Conservation (phyloP, 495 filamentous ascomycete genomes). For the Cladorrhinum samala region DNA sequence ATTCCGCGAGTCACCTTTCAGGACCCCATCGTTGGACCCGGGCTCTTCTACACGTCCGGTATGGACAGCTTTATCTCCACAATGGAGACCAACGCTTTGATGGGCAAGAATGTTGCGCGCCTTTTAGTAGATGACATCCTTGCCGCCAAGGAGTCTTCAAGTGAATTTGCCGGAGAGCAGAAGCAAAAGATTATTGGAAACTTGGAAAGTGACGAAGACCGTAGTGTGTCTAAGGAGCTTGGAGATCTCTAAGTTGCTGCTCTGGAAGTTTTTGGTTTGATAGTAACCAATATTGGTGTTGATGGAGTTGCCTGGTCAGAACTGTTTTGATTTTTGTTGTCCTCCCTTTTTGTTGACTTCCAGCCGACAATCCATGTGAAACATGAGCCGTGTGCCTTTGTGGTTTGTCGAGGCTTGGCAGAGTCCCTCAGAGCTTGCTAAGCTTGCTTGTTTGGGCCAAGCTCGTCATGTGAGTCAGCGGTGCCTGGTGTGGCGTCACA, state of each 20-base stretch:
- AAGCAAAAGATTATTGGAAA: not conserved
- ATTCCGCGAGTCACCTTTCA: conserved; percentile 84
- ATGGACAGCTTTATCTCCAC: conserved; percentile 95
- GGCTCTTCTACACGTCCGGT: conserved; percentile 84
- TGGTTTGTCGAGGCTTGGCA: not conserved
- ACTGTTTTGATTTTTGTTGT: too few relatives aligned
- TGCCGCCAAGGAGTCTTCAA: conserved; percentile 4
- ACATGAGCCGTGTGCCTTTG: not conserved
- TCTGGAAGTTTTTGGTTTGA: too few relatives aligned
- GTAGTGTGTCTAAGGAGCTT: not conserved
- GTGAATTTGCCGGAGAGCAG: not conserved
- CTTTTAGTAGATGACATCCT: conserved; percentile 59
- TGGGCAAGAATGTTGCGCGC: conserved; percentile 90
- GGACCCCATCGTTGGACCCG: conserved; percentile 58
- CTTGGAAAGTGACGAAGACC: not conserved
- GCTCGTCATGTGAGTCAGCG: not conserved
- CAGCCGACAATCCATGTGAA: not conserved
- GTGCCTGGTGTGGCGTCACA: conserved; percentile 3
- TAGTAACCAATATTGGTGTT: too few relatives aligned
- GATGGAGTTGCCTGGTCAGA: too few relatives aligned
- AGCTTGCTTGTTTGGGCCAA: not conserved
- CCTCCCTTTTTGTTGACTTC: too few relatives aligned
- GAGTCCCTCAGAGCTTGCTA: not conserved
- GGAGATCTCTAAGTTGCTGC: not conserved
- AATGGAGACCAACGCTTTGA: conserved; percentile 95